These are phyloP conservation scores for Apiospora hydei DNA, from an alignment of 2,329 filamentous ascomycete genomes.

Conservation along the genomic window DNA sequence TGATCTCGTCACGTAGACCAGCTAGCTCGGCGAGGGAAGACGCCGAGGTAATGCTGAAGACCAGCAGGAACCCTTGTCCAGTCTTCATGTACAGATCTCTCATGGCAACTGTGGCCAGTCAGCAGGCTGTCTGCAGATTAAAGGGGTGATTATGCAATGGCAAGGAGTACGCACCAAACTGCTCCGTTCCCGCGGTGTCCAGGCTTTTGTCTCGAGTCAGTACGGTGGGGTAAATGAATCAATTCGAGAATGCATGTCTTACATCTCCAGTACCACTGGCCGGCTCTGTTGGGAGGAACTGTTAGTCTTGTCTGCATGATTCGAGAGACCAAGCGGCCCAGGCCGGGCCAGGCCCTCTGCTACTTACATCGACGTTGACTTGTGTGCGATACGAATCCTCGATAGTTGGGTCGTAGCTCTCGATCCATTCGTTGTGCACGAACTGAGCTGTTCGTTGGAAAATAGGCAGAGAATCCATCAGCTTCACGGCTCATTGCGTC, in stretches of 20 bases:
- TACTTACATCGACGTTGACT: slow-evolving; percentile 82
- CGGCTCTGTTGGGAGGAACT: slow-evolving; percentile 67
- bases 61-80: slow-evolving; percentile 88
- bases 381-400: slow-evolving; percentile 80
- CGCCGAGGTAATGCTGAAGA: slow-evolving; percentile 88
- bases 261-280: slow-evolving; percentile 91
- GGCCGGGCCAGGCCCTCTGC: slow-evolving; percentile 19
- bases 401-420: slow-evolving; percentile 82
- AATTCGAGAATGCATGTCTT: slow-evolving; percentile 46
- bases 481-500: neutral
- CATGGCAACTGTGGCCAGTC: slow-evolving; percentile 60
- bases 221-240: slow-evolving; percentile 35
- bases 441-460: slow-evolving; percentile 73
- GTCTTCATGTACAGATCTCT: slow-evolving; percentile 93
- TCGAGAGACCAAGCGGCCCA: slow-evolving; percentile 30
- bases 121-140: slow-evolving; percentile 29
- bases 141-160: neutral
- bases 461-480: slow-evolving; percentile 31
- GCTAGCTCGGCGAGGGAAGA: slow-evolving; percentile 84
- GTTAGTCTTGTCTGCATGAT: slow-evolving; percentile 32
- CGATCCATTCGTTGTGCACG: slow-evolving; percentile 93
- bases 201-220: slow-evolving; percentile 64
- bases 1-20: slow-evolving; percentile 86
- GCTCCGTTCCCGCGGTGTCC: slow-evolving; percentile 90
- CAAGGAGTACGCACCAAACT: slow-evolving; percentile 75